phyloP scores from a whole-genome alignment of 352 stramenopile species.

The Phytopythium kandeliae region DNA sequence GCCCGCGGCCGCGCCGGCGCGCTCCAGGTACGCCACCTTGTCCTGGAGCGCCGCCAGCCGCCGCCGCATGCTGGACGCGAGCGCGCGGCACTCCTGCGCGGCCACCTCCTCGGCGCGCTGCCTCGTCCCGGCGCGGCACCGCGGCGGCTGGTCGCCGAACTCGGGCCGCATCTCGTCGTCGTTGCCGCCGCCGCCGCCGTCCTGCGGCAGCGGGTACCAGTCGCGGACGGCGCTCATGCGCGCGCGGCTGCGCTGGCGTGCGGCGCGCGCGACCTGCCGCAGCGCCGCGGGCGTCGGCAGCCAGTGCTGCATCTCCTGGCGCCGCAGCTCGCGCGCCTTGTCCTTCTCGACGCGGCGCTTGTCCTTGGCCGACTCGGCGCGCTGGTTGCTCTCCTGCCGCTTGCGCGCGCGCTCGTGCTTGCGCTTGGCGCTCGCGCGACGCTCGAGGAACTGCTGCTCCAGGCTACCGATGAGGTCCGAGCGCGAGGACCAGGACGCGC shows the following conservation, averaged over 20 bases:
- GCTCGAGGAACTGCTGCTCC: conserved; percentile 50
- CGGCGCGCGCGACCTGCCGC: conserved; percentile 20
- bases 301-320: conserved; percentile 53
- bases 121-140: neutral
- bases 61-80: conserved; percentile 3
- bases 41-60: conserved; percentile 12
- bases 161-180: conserved; percentile 34
- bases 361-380: conserved; percentile 38
- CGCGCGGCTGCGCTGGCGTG: conserved; percentile 33
- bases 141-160: conserved; percentile 16
- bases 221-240: conserved; percentile 34
- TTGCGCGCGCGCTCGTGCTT: conserved; percentile 42
- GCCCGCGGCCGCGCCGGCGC: neutral
- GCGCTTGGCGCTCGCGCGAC: conserved; percentile 48
- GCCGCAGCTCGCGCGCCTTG: conserved; percentile 32
- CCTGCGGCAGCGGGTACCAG: conserved; percentile 35
- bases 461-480: conserved; percentile 48
- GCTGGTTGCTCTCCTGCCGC: conserved; percentile 28
- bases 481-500: conserved; percentile 31
- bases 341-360: conserved; percentile 43
- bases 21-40: conserved; percentile 33
- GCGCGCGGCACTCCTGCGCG: conserved; percentile 16
- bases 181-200: neutral
- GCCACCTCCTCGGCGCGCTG: conserved; percentile 8
- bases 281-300: conserved; percentile 30